phyloP scores from a whole-genome alignment of 768 basidiomycete species.

The Russula compacta region DNA sequence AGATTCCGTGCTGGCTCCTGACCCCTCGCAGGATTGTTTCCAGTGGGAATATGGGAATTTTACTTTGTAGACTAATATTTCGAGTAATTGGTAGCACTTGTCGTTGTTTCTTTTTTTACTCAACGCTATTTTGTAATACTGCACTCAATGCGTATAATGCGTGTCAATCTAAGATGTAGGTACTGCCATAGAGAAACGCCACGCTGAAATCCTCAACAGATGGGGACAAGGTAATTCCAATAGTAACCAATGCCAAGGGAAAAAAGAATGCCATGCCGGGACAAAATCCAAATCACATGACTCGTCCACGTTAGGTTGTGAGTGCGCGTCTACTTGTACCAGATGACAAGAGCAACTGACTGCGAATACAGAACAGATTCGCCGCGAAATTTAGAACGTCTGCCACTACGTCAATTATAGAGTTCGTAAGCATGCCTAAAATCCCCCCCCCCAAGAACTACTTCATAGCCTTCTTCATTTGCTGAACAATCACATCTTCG shows the following conservation, averaged over 20 bases:
- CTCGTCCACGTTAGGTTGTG: no score
- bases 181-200: background rate
- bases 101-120: background rate
- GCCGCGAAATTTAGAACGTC: constrained; percentile 20
- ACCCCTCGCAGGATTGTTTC: constrained; percentile 50
- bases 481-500: constrained; percentile 37
- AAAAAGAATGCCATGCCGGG: no score
- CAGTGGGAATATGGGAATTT: constrained; percentile 59
- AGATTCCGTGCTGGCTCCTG: background rate
- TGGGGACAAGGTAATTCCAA: background rate
- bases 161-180: background rate
- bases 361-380: background rate
- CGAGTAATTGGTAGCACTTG: background rate
- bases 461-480: constrained; percentile 77
- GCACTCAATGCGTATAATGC: background rate
- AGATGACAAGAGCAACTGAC: no score
- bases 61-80: background rate
- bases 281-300: no score
- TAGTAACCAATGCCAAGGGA: background rate
- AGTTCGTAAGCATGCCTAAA: background rate
- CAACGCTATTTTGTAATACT: background rate
- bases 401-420: constrained; percentile 5
- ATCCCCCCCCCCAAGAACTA: constrained; percentile 21
- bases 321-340: no score
- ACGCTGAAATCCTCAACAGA: background rate